Evolutionary conservation across 2,329 filamentous ascomycete species (phyloP), one percentile per base, ranked within the genome.

Genomic region (Fusarium tricinctum): DNA sequence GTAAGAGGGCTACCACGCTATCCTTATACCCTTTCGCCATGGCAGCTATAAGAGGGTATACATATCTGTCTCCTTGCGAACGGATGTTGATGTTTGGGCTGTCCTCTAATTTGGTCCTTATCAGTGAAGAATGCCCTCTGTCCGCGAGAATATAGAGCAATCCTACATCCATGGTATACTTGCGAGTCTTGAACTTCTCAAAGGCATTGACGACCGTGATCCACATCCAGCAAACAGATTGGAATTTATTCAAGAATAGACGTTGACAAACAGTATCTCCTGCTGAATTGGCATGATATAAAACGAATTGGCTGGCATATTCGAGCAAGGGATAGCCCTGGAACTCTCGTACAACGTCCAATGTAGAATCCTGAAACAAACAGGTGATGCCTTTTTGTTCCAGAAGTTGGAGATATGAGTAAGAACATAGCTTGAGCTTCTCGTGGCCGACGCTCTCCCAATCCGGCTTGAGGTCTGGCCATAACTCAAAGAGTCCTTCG

Each of bases 401-500:
- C 2, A 39, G 3, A 13, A 14, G 12, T 22, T 17, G 17, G 10
- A 71, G 23, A 38, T 71, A 70, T 8, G 4, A 39, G 6, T 20
- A 9, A 19, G 69, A 73, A 14, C 44, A 66, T 1, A 17, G 2
- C 1, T 64, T 71, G 0, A 73, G 8, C 17, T 4, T 54, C 0
- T 69, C 40, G 1, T 73, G 64, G 1, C 66, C 58, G 0, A n/a
- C 1, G 1, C 40, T 39, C 14, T 49, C 30, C 42, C 61, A 69
- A 0, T 70, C 40, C 0, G 5, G 12, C 2, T 42, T 48, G 1
- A 72, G 28, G 0, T 62, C 61, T 2, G 71, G 52, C 70, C 71
- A 75, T 0, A 73, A 33, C 8, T 58, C 52, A 0, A 47, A 10
- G 0, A 81, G 61, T 0, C 81, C 80, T 0, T 70, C 59, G 2